Evolutionary conservation across 2,329 filamentous ascomycete species (phyloP).

Genomic region (Fusarium stilboides): DNA sequence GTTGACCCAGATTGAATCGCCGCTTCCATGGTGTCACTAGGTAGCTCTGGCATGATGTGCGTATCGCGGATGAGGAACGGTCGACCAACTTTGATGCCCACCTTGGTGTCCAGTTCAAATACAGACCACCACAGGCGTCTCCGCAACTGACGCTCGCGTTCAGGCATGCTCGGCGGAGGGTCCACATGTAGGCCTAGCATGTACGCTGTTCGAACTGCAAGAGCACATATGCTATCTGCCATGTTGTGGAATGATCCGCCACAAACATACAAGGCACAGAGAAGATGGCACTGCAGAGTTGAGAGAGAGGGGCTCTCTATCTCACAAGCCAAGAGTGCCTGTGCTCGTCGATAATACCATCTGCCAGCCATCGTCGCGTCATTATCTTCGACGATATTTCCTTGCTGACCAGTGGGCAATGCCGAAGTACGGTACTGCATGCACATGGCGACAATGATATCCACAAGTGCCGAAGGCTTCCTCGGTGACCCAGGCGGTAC

Average conservation of each 20-base stretch:
- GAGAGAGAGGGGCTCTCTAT: slow-evolving; percentile 20
- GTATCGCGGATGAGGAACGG: slow-evolving; percentile 17
- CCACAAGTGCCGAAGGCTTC: slow-evolving; percentile 7
- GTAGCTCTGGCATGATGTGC: slow-evolving; percentile 1
- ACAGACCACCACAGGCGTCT: slow-evolving; percentile 27
- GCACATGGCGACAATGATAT: slow-evolving; percentile 28
- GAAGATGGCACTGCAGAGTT: slow-evolving; percentile 15
- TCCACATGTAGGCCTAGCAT: slow-evolving; percentile 19
- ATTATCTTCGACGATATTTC: slow-evolving; percentile 14
- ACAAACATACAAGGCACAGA: slow-evolving; percentile 11
- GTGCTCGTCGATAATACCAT: slow-evolving; percentile 27
- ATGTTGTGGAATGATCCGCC: slow-evolving; percentile 26
- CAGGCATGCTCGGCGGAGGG: neutral
- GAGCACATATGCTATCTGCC: slow-evolving; percentile 14
- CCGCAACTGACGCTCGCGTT: slow-evolving; percentile 2
- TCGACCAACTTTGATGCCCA: slow-evolving; percentile 18
- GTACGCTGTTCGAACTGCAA: slow-evolving; percentile 24
- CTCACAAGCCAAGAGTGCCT: slow-evolving; percentile 18
- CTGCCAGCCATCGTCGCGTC: slow-evolving; percentile 20
- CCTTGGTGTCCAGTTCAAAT: slow-evolving; percentile 13
- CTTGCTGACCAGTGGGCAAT: neutral
- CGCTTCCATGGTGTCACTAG: neutral
- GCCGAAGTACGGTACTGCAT: slow-evolving; percentile 21
- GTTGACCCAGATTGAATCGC: slow-evolving; percentile 21
- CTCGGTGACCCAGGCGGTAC: slow-evolving; percentile 9